These are phyloP conservation scores for Paecilomyces sp. DNA, from an alignment of 2,329 filamentous ascomycete genomes.

Conservation along the genomic window DNA sequence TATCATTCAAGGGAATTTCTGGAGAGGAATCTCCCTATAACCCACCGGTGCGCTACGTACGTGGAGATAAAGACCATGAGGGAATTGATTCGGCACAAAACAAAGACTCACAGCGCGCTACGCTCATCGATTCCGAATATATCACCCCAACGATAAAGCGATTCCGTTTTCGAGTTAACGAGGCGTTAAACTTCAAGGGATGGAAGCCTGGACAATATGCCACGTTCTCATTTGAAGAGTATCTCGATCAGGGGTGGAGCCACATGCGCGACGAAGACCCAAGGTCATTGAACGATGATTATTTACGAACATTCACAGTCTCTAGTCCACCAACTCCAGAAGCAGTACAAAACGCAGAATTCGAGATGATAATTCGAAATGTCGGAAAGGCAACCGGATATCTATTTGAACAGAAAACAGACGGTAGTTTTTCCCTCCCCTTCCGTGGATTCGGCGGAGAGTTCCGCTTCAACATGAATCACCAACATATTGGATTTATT, in stretches of 20 bases:
- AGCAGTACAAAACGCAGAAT: slow-evolving; percentile 36
- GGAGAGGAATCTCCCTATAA: slow-evolving; percentile 70
- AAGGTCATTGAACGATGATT: slow-evolving; percentile 75
- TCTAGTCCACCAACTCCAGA: slow-evolving; percentile 48
- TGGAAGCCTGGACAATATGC: slow-evolving; percentile 72
- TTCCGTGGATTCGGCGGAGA: slow-evolving; percentile 68
- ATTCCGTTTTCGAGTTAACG: slow-evolving; percentile 51
- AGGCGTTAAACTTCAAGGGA: slow-evolving; percentile 20
- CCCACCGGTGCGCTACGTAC: slow-evolving; percentile 60
- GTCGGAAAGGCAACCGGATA: slow-evolving; percentile 63
- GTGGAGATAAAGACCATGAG: slow-evolving; percentile 44
- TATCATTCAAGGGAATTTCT: slow-evolving; percentile 59
- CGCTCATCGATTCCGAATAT: slow-evolving; percentile 49
- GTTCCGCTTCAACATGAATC: slow-evolving; percentile 39
- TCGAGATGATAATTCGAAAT: slow-evolving; percentile 66
- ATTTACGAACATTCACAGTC: slow-evolving; percentile 74
- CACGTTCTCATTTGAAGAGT: slow-evolving; percentile 62
- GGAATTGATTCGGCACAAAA: slow-evolving; percentile 5
- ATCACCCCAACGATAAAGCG: slow-evolving; percentile 62
- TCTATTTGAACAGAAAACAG: slow-evolving; percentile 53
- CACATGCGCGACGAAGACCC: slow-evolving; percentile 84
- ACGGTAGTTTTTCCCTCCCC: slow-evolving; percentile 53
- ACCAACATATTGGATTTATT: slow-evolving; percentile 40
- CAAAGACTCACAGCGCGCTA: slow-evolving; percentile 38
- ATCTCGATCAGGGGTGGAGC: slow-evolving; percentile 66